Conservation (phyloP, 768 basidiomycete genomes). For the Phallus indusiatus region DNA sequence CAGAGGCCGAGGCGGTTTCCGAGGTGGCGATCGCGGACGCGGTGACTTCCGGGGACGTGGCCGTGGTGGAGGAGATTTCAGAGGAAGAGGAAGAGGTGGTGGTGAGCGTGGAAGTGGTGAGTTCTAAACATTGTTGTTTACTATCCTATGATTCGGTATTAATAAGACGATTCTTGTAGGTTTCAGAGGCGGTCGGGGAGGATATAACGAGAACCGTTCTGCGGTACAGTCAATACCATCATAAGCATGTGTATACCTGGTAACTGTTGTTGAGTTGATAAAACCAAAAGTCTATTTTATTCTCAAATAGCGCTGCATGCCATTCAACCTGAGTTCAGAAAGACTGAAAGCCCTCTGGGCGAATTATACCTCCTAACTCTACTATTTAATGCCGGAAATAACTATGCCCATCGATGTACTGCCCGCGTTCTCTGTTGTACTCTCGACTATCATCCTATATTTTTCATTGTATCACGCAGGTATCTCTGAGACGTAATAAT, state of each 20-base stretch:
- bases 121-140: slow-evolving; percentile 19
- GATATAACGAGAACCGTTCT: neutral
- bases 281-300: neutral
- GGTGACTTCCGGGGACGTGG: slow-evolving; percentile 12
- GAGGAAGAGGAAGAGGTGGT: slow-evolving; percentile 23
- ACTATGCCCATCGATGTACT: neutral
- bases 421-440: too few species aligned
- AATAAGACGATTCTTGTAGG: neutral
- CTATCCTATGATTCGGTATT: neutral
- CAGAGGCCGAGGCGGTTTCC: slow-evolving; percentile 26
- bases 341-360: too few species aligned
- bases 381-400: neutral
- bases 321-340: neutral
- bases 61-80: slow-evolving; percentile 21
- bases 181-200: slow-evolving; percentile 5
- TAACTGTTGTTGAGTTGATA: neutral
- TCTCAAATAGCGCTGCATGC: neutral
- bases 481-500: too few species aligned
- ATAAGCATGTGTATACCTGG: neutral
- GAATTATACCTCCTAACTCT: neutral
- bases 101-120: slow-evolving; percentile 34
- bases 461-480: too few species aligned
- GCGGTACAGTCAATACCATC: neutral
- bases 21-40: slow-evolving; percentile 23
- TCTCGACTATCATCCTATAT: too few species aligned